A percentile compares a stretch with the other conserved stretches of the same genome.
Conservation (phyloP, 1,284 basidiomycete genomes). For the Pisolithus thermaeus region DNA sequence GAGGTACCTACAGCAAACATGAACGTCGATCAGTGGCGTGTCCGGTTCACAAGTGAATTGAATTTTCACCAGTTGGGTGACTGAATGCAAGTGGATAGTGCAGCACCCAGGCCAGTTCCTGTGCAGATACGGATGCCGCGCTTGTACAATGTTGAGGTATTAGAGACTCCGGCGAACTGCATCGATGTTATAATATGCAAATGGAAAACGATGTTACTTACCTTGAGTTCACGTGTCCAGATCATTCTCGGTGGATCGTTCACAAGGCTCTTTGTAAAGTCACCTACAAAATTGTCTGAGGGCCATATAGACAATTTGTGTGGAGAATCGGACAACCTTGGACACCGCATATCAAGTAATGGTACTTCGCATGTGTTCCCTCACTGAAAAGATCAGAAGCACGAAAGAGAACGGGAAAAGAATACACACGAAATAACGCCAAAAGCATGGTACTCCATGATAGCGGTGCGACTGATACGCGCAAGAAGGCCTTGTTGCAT, state of each 20-base stretch:
- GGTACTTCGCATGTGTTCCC: conserved; percentile 61
- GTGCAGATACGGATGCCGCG: conserved; percentile 75
- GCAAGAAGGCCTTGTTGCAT: conserved; percentile 61
- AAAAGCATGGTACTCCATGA: conserved; percentile 62
- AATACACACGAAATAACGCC: conserved; percentile 48
- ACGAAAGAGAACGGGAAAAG: background rate
- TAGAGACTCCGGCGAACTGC: conserved; percentile 73
- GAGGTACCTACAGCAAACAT: conserved; percentile 46
- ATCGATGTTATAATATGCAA: conserved; percentile 10
- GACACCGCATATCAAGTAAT: conserved; percentile 74
- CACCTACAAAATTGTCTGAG: conserved; percentile 35
- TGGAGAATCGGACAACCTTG: conserved; percentile 40
- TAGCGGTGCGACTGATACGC: conserved; percentile 48
- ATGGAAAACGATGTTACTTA: conserved; percentile 17
- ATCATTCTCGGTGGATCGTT: conserved; percentile 59
- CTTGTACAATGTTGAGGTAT: conserved; percentile 69
- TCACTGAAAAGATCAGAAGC: conserved; percentile 40
- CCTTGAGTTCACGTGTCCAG: conserved; percentile 74
- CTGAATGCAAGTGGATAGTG: conserved; percentile 69
- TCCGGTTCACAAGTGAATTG: conserved; percentile 7
- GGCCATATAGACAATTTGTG: background rate
- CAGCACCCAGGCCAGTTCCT: conserved; percentile 72
- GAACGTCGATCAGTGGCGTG: background rate
- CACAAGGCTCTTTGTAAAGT: conserved; percentile 68
- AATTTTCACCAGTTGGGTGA: conserved; percentile 56